These are phyloP conservation scores for Mucor velutinosus DNA, from an alignment of 371 early-diverging fungal species.

Conservation along the genomic window DNA sequence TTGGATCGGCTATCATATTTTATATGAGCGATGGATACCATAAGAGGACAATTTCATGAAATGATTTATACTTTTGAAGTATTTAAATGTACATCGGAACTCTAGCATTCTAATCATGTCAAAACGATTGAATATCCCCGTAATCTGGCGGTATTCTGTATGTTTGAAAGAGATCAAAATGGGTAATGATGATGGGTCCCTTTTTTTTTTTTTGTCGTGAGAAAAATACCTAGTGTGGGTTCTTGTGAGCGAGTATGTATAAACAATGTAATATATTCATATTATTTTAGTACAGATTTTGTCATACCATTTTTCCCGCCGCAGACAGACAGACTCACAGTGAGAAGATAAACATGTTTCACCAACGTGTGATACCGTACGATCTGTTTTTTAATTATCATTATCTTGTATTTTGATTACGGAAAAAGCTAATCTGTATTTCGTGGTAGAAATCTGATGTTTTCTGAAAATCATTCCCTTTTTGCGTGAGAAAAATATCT, in stretches of 20 bases:
- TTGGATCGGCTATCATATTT: conserved; percentile 1
- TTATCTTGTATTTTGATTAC: background rate
- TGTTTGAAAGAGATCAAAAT: background rate
- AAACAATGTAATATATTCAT: background rate
- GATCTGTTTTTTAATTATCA: background rate
- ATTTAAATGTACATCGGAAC: background rate
- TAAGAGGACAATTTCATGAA: background rate
- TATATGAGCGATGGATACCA: background rate
- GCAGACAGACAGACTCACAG: background rate
- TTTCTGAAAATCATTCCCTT: background rate
- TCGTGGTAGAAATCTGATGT: background rate
- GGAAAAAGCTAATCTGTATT: background rate
- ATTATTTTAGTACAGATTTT: background rate
- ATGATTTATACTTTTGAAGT: conserved; percentile 3
- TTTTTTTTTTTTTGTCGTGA: background rate
- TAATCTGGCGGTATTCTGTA: background rate
- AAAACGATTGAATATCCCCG: background rate
- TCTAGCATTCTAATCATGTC: background rate
- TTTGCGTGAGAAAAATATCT: conserved; percentile 3
- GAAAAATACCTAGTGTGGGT: background rate
- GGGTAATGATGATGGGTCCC: background rate
- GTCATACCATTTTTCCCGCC: background rate
- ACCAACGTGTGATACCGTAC: background rate
- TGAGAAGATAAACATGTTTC: conserved; percentile 3
- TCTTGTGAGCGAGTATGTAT: background rate